A percentile compares a stretch with the other conserved stretches of the same genome.
These are phyloP conservation scores for Corchorus olitorius DNA, from an alignment of 345 rosid genomes.

Conservation along the genomic window DNA sequence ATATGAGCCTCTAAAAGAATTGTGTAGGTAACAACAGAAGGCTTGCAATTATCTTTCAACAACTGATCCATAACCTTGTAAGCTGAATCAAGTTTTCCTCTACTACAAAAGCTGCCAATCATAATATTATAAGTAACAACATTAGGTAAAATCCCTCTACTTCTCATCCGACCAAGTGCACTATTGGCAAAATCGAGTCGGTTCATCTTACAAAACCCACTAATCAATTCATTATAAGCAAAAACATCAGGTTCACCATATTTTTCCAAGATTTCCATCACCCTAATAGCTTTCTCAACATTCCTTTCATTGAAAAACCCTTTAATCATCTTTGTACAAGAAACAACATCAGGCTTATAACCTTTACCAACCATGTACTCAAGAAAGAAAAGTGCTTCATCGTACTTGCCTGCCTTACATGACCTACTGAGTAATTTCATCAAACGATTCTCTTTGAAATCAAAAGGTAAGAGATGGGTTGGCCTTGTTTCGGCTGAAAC, in stretches of 20 bases:
- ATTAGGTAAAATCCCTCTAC: constrained; percentile 66
- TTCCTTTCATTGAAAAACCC: constrained; percentile 61
- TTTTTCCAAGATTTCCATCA: constrained; percentile 75
- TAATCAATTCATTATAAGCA: constrained; percentile 79
- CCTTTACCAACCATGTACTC: constrained; percentile 67
- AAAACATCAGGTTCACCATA: constrained; percentile 74
- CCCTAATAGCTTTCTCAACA: constrained; percentile 60
- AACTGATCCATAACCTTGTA: constrained; percentile 59
- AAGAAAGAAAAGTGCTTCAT: constrained; percentile 69
- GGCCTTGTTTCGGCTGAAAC: constrained; percentile 44
- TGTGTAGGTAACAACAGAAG: constrained; percentile 75
- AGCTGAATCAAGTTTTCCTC: constrained; percentile 72
- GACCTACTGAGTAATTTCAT: constrained; percentile 58
- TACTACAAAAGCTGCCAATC: constrained; percentile 71
- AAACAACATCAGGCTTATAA: constrained; percentile 63
- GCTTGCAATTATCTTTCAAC: constrained; percentile 61
- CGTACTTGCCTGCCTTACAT: constrained; percentile 57
- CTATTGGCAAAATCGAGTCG: constrained; percentile 57
- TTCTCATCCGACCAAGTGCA: constrained; percentile 70
- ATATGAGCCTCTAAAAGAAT: constrained; percentile 78
- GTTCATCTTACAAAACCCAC: constrained; percentile 79
- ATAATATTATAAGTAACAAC: constrained; percentile 80
- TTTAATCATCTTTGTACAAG: constrained; percentile 81
- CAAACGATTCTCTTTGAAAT: constrained; percentile 59
- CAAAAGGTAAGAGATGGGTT: constrained; percentile 52